Base-by-base conservation (phyloP, 108 stramenopile species). In the Aureococcus anophagefferens region DNA sequence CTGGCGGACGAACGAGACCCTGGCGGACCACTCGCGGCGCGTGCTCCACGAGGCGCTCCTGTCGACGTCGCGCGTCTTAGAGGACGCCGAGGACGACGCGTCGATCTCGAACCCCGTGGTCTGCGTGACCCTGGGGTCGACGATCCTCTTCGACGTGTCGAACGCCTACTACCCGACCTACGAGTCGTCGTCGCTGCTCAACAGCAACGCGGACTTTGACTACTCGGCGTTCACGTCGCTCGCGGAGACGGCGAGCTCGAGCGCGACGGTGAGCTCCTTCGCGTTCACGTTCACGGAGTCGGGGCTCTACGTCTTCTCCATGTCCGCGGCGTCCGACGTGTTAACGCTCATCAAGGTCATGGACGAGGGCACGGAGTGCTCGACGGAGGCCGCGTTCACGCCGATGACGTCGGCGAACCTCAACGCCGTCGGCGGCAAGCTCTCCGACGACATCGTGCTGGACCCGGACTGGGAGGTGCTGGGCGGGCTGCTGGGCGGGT, bases 121-220 rank as follows among this genome's bases (percentile, higher is more conserved):
- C n/a, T 84, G 84, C 62, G 33, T 87, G 18, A 37, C 65, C 0
- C 13, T 67, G 31, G 86, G 85, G 9, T 83, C 86, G 71, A 69
- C 83, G 28, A 35, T 87, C 40, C 35, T 84, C 32, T 86, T 79
- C 67, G 77, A 85, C 68, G 74, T 88, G 30, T 7, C 37, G 4
- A 72, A 70, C 46, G 74, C 63, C 31, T 44, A 35, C 40, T 86
- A 86, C 70, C 87, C 87, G 4, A 70, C 83, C 44, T 88, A 88
- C 68, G 68, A 78, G 64, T 85, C 85, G 71, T 84, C 86, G 65
- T 86, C 85, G 21, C 74, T 88, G 29, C 77, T 88, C 31, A 88
- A 88, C 72, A 81, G 80, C 0, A 86, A 88, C 70, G 15, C 36
- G 3, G 68, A 78, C 62, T 88, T 88, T 76, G 87, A 88, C 71